Conservation (phyloP, 371 early-diverging fungal species). For the Quaeritorhiza haematococci region DNA sequence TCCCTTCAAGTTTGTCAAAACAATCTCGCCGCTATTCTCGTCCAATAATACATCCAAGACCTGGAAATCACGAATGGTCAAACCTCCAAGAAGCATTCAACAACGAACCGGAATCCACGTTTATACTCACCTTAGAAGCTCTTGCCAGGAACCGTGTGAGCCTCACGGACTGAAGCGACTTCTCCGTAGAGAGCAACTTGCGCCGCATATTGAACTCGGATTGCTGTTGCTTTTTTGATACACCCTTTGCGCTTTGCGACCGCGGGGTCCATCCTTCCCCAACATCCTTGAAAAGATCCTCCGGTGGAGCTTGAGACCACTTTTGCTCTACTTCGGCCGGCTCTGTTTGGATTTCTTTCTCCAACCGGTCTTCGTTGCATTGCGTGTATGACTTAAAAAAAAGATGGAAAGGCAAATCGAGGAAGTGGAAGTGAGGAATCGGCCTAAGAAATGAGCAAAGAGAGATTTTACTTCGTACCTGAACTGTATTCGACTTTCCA, state of each 20-base stretch:
- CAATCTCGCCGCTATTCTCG: slow-evolving; percentile 20
- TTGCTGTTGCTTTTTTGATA: slow-evolving; percentile 9
- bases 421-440: not conserved
- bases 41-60: slow-evolving; percentile 36
- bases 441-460: not conserved
- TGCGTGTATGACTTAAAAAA: slow-evolving; percentile 20
- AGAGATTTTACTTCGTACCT: slow-evolving; percentile 14
- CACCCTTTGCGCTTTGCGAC: slow-evolving; percentile 1
- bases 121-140: slow-evolving; percentile 21
- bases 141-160: slow-evolving; percentile 25
- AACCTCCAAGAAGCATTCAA: not conserved
- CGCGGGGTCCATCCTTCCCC: slow-evolving; percentile 14
- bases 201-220: not conserved
- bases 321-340: slow-evolving; percentile 27
- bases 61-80: slow-evolving; percentile 4
- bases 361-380: slow-evolving; percentile 28
- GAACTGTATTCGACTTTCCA: slow-evolving; percentile 33
- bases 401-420: not conserved
- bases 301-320: slow-evolving; percentile 40
- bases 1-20: not conserved
- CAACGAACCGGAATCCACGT: slow-evolving; percentile 1
- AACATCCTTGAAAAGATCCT: slow-evolving; percentile 19
- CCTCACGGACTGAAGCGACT: slow-evolving; percentile 19
- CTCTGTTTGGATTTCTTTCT: slow-evolving; percentile 35
- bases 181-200: too few species aligned